Evolutionary conservation across 306 rosid genomes (phyloP).

Genomic region (Castanospermum australe): DNA sequence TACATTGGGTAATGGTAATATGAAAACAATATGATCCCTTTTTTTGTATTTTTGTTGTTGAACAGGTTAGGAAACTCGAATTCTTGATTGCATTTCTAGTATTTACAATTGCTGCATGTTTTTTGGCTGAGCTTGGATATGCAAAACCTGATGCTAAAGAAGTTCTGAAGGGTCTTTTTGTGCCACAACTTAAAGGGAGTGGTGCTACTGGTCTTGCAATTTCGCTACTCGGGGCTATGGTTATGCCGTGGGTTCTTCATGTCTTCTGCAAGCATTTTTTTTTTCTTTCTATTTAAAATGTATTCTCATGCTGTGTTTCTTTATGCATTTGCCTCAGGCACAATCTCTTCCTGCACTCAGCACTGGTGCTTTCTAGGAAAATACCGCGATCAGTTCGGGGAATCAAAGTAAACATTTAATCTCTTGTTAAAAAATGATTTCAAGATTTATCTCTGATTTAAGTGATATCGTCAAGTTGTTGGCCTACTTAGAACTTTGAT

Average conservation of each 20-base stretch:
- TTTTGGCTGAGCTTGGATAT: slow-evolving; percentile 84
- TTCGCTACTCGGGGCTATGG: slow-evolving; percentile 99
- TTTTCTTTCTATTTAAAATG: not conserved
- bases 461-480: not conserved
- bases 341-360: slow-evolving; percentile 98
- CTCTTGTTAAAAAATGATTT: not conserved
- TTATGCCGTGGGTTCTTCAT: slow-evolving; percentile 86
- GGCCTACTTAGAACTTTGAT: not conserved
- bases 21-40: not conserved
- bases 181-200: slow-evolving; percentile 83
- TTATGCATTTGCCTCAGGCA: slow-evolving; percentile 59
- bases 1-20: not conserved
- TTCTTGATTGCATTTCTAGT: slow-evolving; percentile 89
- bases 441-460: not conserved
- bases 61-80: slow-evolving; percentile 95
- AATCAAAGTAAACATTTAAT: slow-evolving; percentile 57
- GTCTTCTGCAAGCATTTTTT: not conserved
- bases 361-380: slow-evolving; percentile 92
- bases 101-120: slow-evolving; percentile 86
- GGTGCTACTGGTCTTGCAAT: slow-evolving; percentile 97
- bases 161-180: slow-evolving; percentile 74
- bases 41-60: slow-evolving; percentile 8
- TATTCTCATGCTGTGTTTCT: slow-evolving; percentile 4
- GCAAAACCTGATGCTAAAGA: slow-evolving; percentile 78
- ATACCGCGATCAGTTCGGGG: slow-evolving; percentile 86